Conservation (phyloP, 1,284 basidiomycete species). For the Pseudozyma flocculosa region DNA sequence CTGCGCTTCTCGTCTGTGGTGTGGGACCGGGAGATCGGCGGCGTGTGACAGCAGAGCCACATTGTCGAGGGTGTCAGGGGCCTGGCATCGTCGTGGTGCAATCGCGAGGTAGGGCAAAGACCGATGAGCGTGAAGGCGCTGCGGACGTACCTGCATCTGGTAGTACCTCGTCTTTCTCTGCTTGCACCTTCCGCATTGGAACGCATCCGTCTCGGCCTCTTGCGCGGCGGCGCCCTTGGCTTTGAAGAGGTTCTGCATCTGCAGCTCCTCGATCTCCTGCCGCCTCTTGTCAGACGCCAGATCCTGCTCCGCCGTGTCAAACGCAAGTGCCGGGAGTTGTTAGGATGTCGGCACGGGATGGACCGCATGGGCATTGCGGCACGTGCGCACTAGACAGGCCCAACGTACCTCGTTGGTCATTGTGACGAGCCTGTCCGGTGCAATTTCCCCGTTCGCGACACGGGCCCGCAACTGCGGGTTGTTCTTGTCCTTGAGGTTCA, state of each 20-base stretch:
- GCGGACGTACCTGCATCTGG: conserved; percentile 44
- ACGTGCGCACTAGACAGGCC: too few relatives aligned
- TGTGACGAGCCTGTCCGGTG: conserved; percentile 69
- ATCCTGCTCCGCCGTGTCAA: conserved; percentile 64
- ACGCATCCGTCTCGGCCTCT: conserved; percentile 90
- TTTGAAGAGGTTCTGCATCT: conserved; percentile 75
- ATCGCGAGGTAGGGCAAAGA: too few relatives aligned
- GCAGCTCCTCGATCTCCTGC: conserved; percentile 72
- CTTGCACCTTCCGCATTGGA: conserved; percentile 88
- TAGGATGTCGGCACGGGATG: too few relatives aligned
- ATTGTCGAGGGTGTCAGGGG: too few relatives aligned
- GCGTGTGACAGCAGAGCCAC: not conserved
- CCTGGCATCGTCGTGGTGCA: too few relatives aligned
- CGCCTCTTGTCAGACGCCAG: conserved; percentile 91
- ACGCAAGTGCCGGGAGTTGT: too few relatives aligned
- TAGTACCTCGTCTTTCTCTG: conserved; percentile 55
- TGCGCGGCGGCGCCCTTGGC: conserved; percentile 81
- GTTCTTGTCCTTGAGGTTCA: conserved; percentile 92
- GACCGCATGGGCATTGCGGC: too few relatives aligned
- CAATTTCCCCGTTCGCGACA: conserved; percentile 77
- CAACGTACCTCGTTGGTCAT: conserved; percentile 70
- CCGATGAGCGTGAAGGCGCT: too few relatives aligned
- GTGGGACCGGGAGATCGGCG: not conserved
- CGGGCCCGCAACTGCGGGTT: conserved; percentile 83
- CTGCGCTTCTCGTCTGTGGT: conserved; percentile 48